These are phyloP conservation scores for Diutina rugosa DNA, from an alignment of 1,139 yeast genomes.

Conservation along the genomic window DNA sequence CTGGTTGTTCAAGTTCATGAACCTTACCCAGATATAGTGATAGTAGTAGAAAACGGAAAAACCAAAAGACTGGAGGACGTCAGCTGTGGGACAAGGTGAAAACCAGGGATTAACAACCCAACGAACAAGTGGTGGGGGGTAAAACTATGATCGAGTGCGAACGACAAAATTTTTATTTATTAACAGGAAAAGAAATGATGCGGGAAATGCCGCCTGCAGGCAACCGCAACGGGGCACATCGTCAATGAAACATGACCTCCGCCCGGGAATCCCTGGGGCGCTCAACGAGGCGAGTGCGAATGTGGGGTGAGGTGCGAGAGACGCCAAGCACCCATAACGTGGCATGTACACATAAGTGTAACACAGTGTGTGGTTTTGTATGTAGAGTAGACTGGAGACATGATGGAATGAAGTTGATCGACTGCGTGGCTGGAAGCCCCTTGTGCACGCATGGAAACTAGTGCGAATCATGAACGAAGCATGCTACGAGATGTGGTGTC, in stretches of 20 bases:
- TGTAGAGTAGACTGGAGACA: not conserved
- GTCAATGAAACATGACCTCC: constrained; percentile 1
- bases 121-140: not conserved
- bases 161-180: constrained; percentile 1
- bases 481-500: not conserved
- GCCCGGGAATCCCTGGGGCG: not conserved
- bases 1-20: constrained; percentile 1
- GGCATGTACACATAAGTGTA: not conserved
- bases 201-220: not conserved
- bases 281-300: not conserved
- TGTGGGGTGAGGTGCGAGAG: not conserved
- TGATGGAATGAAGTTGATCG: not conserved
- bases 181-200: not conserved
- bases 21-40: not conserved
- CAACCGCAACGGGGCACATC: not conserved
- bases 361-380: not conserved
- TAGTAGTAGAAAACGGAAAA: not conserved
- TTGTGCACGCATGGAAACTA: not conserved
- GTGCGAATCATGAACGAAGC: not conserved
- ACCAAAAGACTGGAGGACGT: not conserved
- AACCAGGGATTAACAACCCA: not conserved
- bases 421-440: not conserved
- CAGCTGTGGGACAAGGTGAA: not conserved
- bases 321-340: not conserved
- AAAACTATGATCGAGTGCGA: constrained; percentile 1